Percentiles rank a stretch among this genome's conserved stretches.
Evolutionary conservation across 1,284 basidiomycete species (phyloP).

Genomic region (Tilletia walkeri): DNA sequence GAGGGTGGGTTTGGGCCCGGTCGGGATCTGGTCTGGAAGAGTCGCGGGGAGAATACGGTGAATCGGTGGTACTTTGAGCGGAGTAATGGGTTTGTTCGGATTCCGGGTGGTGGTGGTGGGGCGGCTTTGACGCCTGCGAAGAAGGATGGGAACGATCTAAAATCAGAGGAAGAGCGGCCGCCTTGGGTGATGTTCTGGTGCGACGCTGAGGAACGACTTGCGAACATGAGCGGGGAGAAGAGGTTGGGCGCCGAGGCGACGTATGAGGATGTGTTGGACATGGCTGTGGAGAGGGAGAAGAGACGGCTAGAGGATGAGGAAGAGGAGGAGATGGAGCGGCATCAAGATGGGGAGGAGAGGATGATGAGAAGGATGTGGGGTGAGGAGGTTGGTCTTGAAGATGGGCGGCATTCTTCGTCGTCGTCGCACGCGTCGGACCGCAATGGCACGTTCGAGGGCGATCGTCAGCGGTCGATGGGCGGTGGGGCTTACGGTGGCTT

Average conservation of each 20-base stretch:
- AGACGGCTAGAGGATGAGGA: constrained; percentile 18
- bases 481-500: too few species aligned
- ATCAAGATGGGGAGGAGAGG: background rate
- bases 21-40: constrained; percentile 93
- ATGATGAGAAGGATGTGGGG: constrained; percentile 6
- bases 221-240: constrained; percentile 41
- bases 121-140: constrained; percentile 24
- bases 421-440: too few species aligned
- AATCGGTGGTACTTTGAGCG: constrained; percentile 99
- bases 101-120: constrained; percentile 55
- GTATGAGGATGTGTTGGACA: constrained; percentile 22
- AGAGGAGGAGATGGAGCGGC: constrained; percentile 13
- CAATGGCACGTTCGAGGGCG: too few species aligned
- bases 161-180: constrained; percentile 55
- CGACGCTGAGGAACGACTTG: constrained; percentile 77
- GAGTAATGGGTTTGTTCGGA: constrained; percentile 80
- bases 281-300: constrained; percentile 10
- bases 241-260: constrained; percentile 28
- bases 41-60: constrained; percentile 85
- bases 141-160: background rate
- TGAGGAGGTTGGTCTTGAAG: constrained; percentile 1
- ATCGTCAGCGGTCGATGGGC: too few species aligned
- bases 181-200: constrained; percentile 97
- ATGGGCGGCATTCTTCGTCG: background rate
- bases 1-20: constrained; percentile 80